phyloP scores from a whole-genome alignment of 306 rosid genomes.

The Bauhinia variegata region DNA sequence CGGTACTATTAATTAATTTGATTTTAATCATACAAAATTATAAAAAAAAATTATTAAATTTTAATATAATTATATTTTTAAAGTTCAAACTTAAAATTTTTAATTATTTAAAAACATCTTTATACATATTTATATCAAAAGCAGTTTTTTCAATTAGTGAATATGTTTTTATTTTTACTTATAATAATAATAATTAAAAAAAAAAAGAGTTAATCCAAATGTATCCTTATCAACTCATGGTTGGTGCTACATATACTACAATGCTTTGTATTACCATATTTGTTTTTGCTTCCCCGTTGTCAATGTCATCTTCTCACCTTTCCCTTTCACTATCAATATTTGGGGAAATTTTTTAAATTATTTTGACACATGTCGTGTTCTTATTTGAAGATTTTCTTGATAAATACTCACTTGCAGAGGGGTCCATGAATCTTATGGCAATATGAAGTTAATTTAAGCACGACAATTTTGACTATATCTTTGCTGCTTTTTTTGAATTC shows the following conservation, averaged over 20 bases:
- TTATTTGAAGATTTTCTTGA: conserved; percentile 24
- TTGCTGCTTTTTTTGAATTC: conserved; percentile 16
- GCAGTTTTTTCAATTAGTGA: too few species aligned
- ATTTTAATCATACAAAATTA: too few species aligned
- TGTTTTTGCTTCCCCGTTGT: conserved; percentile 10
- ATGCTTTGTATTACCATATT: conserved; percentile 26
- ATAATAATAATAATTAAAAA: too few species aligned
- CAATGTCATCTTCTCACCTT: conserved; percentile 16
- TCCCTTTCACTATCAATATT: conserved; percentile 16
- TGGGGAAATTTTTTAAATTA: background rate
- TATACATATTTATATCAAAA: too few species aligned
- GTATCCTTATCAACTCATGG: conserved; percentile 41
- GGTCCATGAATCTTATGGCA: conserved; percentile 7
- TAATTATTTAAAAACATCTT: too few species aligned
- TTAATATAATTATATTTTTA: too few species aligned
- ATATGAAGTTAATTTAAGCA: conserved; percentile 21
- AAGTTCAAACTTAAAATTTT: too few species aligned
- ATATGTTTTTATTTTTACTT: too few species aligned
- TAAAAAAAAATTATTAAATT: too few species aligned
- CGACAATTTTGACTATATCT: conserved; percentile 39
- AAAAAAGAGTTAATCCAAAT: too few species aligned
- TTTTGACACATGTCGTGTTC: conserved; percentile 31
- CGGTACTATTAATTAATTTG: too few species aligned
- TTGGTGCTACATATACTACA: conserved; percentile 61
- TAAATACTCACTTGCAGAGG: background rate